A percentile compares a stretch with the other conserved stretches of the same genome.
These are phyloP conservation scores for Leucaena leucocephala DNA, from an alignment of 306 rosid species.

Conservation along the genomic window DNA sequence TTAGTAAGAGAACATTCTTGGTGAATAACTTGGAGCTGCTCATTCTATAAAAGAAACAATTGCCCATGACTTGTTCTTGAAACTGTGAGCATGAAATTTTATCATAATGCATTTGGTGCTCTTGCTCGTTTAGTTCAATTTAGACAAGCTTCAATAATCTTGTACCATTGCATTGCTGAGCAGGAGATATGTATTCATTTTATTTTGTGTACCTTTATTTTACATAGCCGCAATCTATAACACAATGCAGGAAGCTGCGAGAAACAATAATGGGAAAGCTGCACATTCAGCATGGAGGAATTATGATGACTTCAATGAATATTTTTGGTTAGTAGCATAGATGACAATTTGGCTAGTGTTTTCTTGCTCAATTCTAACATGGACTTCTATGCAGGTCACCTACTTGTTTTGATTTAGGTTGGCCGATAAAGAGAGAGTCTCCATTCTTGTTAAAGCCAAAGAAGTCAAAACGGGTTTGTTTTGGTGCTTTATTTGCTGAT, in stretches of 20 bases:
- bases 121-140: neutral
- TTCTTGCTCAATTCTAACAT: conserved; percentile 33
- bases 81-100: neutral
- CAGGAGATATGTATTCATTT: conserved; percentile 7
- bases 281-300: conserved; percentile 99
- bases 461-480: conserved; percentile 79
- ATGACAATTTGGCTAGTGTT: conserved; percentile 16
- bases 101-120: neutral
- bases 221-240: neutral
- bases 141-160: neutral
- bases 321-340: conserved; percentile 77
- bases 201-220: neutral
- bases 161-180: neutral
- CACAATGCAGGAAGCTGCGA: conserved; percentile 68
- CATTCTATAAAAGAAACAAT: neutral
- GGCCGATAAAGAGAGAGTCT: conserved; percentile 76
- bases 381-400: conserved; percentile 73
- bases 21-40: neutral
- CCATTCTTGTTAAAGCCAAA: conserved; percentile 63
- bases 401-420: conserved; percentile 80
- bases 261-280: conserved; percentile 83
- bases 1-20: neutral
- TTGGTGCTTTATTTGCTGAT: conserved; percentile 21
- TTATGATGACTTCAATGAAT: conserved; percentile 96
- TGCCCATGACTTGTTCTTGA: neutral